Evolutionary conservation across 495 filamentous ascomycete genomes (phyloP), one percentile per base, ranked within the genome.

Genomic region (Xylona heveae): DNA sequence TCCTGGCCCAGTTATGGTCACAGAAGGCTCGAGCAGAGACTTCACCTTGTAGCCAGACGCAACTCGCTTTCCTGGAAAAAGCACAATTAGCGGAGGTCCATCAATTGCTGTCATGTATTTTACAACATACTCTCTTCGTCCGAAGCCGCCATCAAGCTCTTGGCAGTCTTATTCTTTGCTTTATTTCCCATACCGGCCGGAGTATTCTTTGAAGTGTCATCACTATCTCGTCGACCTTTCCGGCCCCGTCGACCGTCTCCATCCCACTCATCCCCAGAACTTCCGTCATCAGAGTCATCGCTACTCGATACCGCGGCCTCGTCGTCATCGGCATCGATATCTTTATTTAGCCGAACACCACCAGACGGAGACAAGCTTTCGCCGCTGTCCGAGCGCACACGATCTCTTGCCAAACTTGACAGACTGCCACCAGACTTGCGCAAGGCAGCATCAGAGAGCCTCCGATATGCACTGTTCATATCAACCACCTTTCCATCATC

Each of bases 81-180:
- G 8, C 24, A 25, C 8, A 25, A 25, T 25, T 3, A 2, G 14
- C 28, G 19, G 1, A 6, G 28, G 28, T n/a, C n/a, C n/a, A 6
- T 39, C 26, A 41, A 30, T 5, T 8, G 22, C 3, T 15, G 28
- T 10, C 4, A 31, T 31, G 15, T 17, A 23, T 13, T 25, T n/a
- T 25, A 9, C 20, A 23, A 69, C 77, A 40, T 68, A 76, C 80
- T 64, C 46, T 84, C 78, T 54, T 83, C 74, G 48, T 83, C 75
- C 6, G 71, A 68, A 8, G 71, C 75, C 29, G 69, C 73, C 14
- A 78, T 45, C 24, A 77, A 45, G 42, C 65, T 75, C 42, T 58
- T 55, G 1, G 58, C 54, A 31, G 51, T 51, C 41, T 51, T 51
- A 19, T 46, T 28, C 24, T 24, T 3, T n/a, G 33, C 1, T 37